Evolutionary conservation across 2,329 filamentous ascomycete species (phyloP).

Genomic region (Metarhizium sp.): DNA sequence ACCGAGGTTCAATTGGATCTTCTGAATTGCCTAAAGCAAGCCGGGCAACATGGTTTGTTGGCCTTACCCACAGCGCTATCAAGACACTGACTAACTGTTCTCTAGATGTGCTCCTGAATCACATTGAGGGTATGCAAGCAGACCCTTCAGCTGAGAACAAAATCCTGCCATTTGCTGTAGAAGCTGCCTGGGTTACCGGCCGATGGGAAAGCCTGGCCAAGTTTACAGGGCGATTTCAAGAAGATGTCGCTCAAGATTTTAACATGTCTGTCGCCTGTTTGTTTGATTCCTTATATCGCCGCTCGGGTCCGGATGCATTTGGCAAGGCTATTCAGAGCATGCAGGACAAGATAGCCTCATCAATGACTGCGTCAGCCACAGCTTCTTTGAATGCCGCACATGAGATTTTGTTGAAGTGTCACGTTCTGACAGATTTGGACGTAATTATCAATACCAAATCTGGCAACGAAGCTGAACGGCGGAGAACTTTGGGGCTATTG

Average conservation of each 20-base stretch:
- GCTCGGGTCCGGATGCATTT: conserved; percentile 42
- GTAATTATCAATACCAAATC: conserved; percentile 49
- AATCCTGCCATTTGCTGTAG: conserved; percentile 74
- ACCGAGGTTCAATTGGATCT: conserved; percentile 72
- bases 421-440: conserved; percentile 82
- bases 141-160: conserved; percentile 43
- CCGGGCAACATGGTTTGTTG: conserved; percentile 77
- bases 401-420: conserved; percentile 74
- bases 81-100: conserved; percentile 12
- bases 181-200: conserved; percentile 84
- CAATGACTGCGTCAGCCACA: conserved; percentile 68
- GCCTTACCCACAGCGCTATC: background rate
- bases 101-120: conserved; percentile 73
- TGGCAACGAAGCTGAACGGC: conserved; percentile 30
- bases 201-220: conserved; percentile 69
- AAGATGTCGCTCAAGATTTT: conserved; percentile 52
- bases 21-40: conserved; percentile 81
- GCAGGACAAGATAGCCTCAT: conserved; percentile 60
- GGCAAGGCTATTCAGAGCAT: conserved; percentile 49
- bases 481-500: conserved; percentile 31
- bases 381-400: conserved; percentile 77
- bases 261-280: conserved; percentile 64
- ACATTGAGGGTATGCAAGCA: conserved; percentile 66
- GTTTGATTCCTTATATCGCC: conserved; percentile 50
- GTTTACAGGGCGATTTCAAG: conserved; percentile 49